A percentile compares a stretch with the other conserved stretches of the same genome.
phyloP scores from a whole-genome alignment of 129 eudicot genomes.

The Artemisia argyi region DNA sequence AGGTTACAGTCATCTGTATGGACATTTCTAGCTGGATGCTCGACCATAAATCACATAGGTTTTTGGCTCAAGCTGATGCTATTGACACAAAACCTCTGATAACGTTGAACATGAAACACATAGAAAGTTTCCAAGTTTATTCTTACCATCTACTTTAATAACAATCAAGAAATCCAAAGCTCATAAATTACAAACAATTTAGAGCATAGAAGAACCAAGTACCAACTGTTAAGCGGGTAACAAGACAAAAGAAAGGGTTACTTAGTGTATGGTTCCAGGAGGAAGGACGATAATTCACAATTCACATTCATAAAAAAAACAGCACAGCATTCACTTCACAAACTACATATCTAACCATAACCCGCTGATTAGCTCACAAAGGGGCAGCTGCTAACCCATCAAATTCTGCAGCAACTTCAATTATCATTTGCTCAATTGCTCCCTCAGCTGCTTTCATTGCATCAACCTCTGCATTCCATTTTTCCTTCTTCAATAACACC shows the following conservation, averaged over 20 bases:
- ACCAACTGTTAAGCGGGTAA: not conserved
- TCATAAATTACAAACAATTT: too few relatives aligned
- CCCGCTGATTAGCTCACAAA: constrained; percentile 12
- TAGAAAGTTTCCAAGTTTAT: too few relatives aligned
- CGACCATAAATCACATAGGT: too few relatives aligned
- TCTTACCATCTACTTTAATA: too few relatives aligned
- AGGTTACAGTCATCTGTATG: too few relatives aligned
- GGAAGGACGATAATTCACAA: constrained; percentile 2
- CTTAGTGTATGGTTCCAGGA: not conserved
- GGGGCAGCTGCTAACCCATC: constrained; percentile 44
- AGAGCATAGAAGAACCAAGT: not conserved
- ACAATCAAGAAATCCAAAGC: too few relatives aligned
- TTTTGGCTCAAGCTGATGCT: too few relatives aligned
- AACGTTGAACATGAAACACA: too few relatives aligned
- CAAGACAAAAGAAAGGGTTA: not conserved
- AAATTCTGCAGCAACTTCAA: constrained; percentile 36
- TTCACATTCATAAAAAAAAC: not conserved
- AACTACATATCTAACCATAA: not conserved
- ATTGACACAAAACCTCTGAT: too few relatives aligned
- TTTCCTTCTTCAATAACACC: constrained; percentile 33
- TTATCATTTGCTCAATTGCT: constrained; percentile 26
- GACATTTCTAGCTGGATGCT: too few relatives aligned
- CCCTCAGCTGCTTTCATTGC: constrained; percentile 28
- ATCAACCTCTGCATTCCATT: constrained; percentile 31
- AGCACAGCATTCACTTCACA: constrained; percentile 18